Conservation (phyloP, 2,329 filamentous ascomycete species). For the Fusarium sp. region DNA sequence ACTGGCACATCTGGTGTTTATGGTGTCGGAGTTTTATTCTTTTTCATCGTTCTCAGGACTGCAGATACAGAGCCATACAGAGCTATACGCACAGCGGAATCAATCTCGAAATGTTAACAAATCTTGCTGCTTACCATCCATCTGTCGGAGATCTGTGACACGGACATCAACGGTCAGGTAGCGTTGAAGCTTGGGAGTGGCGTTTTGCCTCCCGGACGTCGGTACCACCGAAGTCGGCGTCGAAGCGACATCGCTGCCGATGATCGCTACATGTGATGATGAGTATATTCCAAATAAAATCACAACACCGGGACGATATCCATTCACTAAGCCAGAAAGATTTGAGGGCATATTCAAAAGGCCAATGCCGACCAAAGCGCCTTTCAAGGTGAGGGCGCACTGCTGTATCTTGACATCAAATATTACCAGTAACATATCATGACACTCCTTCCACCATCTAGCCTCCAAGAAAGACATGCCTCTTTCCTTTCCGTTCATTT, state of each 20-base stretch:
- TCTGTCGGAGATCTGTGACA: not conserved
- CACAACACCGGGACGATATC: not conserved
- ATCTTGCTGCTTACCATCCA: not conserved
- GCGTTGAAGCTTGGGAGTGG: not conserved
- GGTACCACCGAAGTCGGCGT: slow-evolving; percentile 11
- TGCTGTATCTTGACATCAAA: slow-evolving; percentile 35
- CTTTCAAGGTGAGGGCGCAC: slow-evolving; percentile 5
- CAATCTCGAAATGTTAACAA: not conserved
- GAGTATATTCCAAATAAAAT: not conserved
- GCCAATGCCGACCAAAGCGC: slow-evolving; percentile 4
- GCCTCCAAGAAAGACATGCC: slow-evolving; percentile 15
- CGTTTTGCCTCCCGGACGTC: not conserved
- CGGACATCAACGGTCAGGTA: not conserved
- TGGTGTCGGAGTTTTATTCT: slow-evolving; percentile 27
- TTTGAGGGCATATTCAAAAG: not conserved
- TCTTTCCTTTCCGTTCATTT: slow-evolving; percentile 12
- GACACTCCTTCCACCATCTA: slow-evolving; percentile 36
- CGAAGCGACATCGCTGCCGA: slow-evolving; percentile 11
- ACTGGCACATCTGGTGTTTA: slow-evolving; percentile 23
- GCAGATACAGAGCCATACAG: slow-evolving; percentile 1
- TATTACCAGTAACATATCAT: slow-evolving; percentile 40
- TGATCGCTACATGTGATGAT: not conserved
- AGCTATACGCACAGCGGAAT: not conserved
- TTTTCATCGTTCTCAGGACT: not conserved
- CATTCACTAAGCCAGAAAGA: not conserved